phyloP scores from a whole-genome alignment of 352 stramenopile genomes.

The Thraustochytrium sp. region DNA sequence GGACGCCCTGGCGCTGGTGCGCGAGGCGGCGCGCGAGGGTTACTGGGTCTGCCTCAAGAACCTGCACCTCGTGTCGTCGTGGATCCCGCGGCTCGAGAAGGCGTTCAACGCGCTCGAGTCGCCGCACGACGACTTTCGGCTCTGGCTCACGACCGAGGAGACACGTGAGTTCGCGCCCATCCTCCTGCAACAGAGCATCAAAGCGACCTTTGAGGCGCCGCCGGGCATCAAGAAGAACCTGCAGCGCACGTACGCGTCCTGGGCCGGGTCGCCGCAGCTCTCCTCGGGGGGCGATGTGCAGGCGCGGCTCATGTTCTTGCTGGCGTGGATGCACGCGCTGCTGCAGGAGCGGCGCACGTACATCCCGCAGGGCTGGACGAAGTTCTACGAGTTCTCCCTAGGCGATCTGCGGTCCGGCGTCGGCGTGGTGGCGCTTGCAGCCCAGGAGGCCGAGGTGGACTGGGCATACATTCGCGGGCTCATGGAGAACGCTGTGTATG shows the following conservation, averaged over 20 bases:
- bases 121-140: slow-evolving; percentile 73
- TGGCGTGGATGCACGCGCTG: slow-evolving; percentile 79
- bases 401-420: slow-evolving; percentile 82
- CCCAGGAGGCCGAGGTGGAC: slow-evolving; percentile 47
- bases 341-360: slow-evolving; percentile 75
- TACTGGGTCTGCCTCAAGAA: slow-evolving; percentile 94
- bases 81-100: slow-evolving; percentile 84
- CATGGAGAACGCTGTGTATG: slow-evolving; percentile 92
- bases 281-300: neutral
- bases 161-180: slow-evolving; percentile 80
- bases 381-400: slow-evolving; percentile 91
- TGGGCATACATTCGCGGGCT: slow-evolving; percentile 82
- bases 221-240: slow-evolving; percentile 91
- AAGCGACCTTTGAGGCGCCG: slow-evolving; percentile 89
- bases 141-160: slow-evolving; percentile 89
- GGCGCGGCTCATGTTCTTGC: slow-evolving; percentile 64
- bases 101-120: slow-evolving; percentile 64
- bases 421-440: slow-evolving; percentile 75
- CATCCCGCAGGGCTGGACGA: slow-evolving; percentile 90
- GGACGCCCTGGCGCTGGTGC: slow-evolving; percentile 73
- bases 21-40: slow-evolving; percentile 65
- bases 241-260: slow-evolving; percentile 79
- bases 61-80: slow-evolving; percentile 85
- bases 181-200: slow-evolving; percentile 81
- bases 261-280: slow-evolving; percentile 67